Base-by-base conservation (phyloP, 2,329 filamentous ascomycete species). In the Graphium sp. region DNA sequence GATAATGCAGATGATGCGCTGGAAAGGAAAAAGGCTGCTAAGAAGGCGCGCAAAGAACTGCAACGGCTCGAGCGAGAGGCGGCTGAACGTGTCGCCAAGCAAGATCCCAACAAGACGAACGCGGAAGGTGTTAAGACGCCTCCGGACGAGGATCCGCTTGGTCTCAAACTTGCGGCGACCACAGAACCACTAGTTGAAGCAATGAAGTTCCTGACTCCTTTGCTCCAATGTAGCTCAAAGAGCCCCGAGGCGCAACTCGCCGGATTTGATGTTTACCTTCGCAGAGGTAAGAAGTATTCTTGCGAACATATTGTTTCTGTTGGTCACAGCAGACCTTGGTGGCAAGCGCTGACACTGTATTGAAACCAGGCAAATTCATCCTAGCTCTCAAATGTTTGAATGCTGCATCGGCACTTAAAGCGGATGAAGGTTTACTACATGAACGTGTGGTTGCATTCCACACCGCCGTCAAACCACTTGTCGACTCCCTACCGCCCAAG, bases 181-280 rank as follows among this genome's bases (percentile, higher is more conserved):
- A 66, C 74, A 33, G 76, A 89, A 32, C 87, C 89, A 7, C 55
- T 98, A 24, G 74, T 73, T 26, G 84, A 89, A 43, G 83, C 83
- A 4, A 78, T 83, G 60, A 92, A 87, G 50, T 93, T 89, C 48
- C 52, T 98, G 32, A 61, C 53, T 11, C 84, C 81, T 4, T 58
- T 98, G 41, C 62, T 98, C 34, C 77, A 93, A 48, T 77, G 75
- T 44, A 85, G 74, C 43, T 76, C 84, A 2, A 71, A 78, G 56
- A 80, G 74, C 46, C 68, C 92, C 26, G 73, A 89, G 35, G 80
- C 70, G 14, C 89, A 98, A 53, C 65, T 75, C 38, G 70, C 76
- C 29, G 89, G 84, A 5, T 95, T 94, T 42, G 85, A 95, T 55
- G 77, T 98, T 12, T 85, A 82, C 47, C 62, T 91, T 34, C 67